Evolutionary conservation across 495 filamentous ascomycete genomes (phyloP).

Genomic region (Niebla homalea): DNA sequence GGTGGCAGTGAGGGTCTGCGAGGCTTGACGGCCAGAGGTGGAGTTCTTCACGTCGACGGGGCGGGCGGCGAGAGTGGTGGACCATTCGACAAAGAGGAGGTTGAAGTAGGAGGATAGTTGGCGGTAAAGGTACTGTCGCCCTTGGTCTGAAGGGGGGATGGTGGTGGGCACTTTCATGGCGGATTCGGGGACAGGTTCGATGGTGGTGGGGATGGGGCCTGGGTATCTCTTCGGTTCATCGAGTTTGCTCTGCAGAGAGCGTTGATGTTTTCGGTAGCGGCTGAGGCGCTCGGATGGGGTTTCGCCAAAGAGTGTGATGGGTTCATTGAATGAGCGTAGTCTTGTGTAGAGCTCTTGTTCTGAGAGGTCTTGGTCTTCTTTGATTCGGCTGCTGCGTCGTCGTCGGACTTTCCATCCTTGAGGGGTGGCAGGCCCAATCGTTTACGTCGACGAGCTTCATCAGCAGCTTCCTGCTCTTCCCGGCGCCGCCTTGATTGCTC

Average conservation of each 20-base stretch:
- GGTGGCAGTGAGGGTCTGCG: constrained; percentile 65
- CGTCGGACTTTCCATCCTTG: constrained; percentile 26
- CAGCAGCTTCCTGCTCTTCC: constrained; percentile 53
- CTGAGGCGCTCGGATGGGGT: constrained; percentile 51
- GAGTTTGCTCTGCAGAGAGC: constrained; percentile 25
- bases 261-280: constrained; percentile 51
- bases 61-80: constrained; percentile 57
- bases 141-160: constrained; percentile 39
- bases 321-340: constrained; percentile 60
- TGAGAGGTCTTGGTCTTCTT: constrained; percentile 46
- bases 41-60: constrained; percentile 50
- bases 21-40: constrained; percentile 62
- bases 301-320: constrained; percentile 71
- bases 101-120: constrained; percentile 89
- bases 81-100: constrained; percentile 85
- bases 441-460: constrained; percentile 42
- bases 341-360: constrained; percentile 56
- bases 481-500: constrained; percentile 58
- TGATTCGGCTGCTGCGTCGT: constrained; percentile 25
- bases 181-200: constrained; percentile 62
- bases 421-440: constrained; percentile 59
- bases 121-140: constrained; percentile 55
- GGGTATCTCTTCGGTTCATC: constrained; percentile 36
- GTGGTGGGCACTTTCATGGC: constrained; percentile 69
- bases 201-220: constrained; percentile 55